Evolutionary conservation across 345 rosid species (phyloP).

Genomic region (Linum lewisii): DNA sequence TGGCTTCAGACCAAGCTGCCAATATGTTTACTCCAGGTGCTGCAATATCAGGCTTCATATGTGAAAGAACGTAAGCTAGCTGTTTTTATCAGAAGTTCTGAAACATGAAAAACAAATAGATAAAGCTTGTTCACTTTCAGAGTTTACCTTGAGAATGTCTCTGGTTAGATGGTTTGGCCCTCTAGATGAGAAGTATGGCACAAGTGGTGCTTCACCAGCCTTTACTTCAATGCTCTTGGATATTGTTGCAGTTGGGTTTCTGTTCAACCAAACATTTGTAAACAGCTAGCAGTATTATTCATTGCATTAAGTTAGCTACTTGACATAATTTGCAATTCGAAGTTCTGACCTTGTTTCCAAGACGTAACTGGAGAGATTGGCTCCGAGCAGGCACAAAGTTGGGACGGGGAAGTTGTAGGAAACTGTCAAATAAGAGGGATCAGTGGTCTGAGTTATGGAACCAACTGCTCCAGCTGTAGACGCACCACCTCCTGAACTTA

Average conservation of each 20-base stretch:
- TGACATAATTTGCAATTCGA: no score
- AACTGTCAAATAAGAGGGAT: background rate
- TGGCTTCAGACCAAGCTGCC: constrained; percentile 25
- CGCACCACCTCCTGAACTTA: background rate
- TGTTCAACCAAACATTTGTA: background rate
- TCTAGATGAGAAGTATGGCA: constrained; percentile 16
- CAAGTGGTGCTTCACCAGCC: constrained; percentile 15
- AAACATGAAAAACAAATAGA: no score
- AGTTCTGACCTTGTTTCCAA: background rate
- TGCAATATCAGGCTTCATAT: constrained; percentile 23
- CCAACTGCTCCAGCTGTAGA: background rate
- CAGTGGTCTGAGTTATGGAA: background rate
- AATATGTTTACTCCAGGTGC: constrained; percentile 26
- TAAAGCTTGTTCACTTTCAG: no score
- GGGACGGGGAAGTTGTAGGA: background rate
- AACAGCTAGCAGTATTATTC: no score
- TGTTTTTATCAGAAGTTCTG: no score
- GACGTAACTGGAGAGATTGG: background rate
- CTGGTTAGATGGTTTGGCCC: constrained; percentile 7
- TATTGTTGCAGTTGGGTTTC: constrained; percentile 21
- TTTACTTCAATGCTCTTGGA: constrained; percentile 10
- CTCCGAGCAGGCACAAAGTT: background rate
- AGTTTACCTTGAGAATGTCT: constrained; percentile 25
- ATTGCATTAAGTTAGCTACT: background rate
- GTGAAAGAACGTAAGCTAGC: background rate